Evolutionary conservation across 1,284 basidiomycete species (phyloP).

Genomic region (Kalmanozyma brasiliensis): DNA sequence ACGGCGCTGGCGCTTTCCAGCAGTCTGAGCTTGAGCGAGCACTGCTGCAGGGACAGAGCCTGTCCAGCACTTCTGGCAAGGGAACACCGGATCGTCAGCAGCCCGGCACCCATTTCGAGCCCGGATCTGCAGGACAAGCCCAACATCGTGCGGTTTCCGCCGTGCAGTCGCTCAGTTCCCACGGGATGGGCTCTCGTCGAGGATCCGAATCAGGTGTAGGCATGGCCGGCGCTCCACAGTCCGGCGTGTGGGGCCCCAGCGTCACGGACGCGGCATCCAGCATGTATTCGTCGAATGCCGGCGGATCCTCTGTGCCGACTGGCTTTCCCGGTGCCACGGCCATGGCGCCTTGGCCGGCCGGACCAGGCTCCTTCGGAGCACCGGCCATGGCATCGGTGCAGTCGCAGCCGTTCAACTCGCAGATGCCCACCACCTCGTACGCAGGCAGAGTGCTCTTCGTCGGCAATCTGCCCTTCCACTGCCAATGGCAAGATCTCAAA

Average conservation of each 20-base stretch:
- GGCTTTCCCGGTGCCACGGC: slow-evolving; percentile 47
- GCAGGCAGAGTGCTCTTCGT: slow-evolving; percentile 66
- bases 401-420: slow-evolving; percentile 41
- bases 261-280: slow-evolving; percentile 13
- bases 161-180: slow-evolving; percentile 24
- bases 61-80: slow-evolving; percentile 10
- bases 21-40: slow-evolving; percentile 31
- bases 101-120: slow-evolving; percentile 13
- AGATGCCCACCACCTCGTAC: slow-evolving; percentile 54
- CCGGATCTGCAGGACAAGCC: slow-evolving; percentile 4
- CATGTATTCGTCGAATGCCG: slow-evolving; percentile 21
- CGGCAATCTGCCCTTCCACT: slow-evolving; percentile 66
- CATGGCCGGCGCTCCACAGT: slow-evolving; percentile 11
- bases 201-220: too few relatives aligned
- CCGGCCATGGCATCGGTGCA: slow-evolving; percentile 29
- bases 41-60: slow-evolving; percentile 21
- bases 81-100: slow-evolving; percentile 20
- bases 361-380: slow-evolving; percentile 31
- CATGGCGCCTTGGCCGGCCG: slow-evolving; percentile 45
- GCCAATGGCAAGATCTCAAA: slow-evolving; percentile 68
- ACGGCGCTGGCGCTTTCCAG: slow-evolving; percentile 4
- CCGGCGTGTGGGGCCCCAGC: slow-evolving; percentile 10
- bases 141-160: slow-evolving; percentile 35
- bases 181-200: slow-evolving; percentile 20
- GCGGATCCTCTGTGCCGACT: slow-evolving; percentile 45